Evolutionary conservation across 208 protist genomes (phyloP), one percentile per base, ranked within the genome.

Genomic region (Acanthamoeba sp.): DNA sequence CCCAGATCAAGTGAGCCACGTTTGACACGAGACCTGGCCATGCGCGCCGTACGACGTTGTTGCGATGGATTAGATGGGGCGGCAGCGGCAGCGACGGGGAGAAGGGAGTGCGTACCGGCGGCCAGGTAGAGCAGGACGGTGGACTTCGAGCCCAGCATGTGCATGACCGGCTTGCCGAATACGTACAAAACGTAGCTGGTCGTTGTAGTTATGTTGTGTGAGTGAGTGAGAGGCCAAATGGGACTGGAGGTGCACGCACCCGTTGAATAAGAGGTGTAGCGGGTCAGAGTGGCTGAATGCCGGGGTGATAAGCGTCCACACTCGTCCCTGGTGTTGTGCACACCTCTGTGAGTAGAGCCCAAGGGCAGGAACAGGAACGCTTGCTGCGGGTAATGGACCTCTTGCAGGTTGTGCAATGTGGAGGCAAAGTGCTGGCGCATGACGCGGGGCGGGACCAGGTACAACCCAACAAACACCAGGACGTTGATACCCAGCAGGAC

Each of bases 101-200:
- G 62, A 71, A 71, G 24, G n/a, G n/a, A n/a, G n/a, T n/a, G n/a
- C 34, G 76, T 85, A 85, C 76, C 76, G 10, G 76, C 76, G 45
- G 76, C 42, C 38, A 85, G 76, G 45, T 85, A 85, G 76, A 85
- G 42, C 16, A 85, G 5, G 9, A 57, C 14, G 45, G n/a, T 38
- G 76, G 42, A 42, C 57, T 1, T 6, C 0, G 76, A 42, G 6
- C 76, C 76, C 22, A 85, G 76, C 14, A 57, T 42, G 12, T 2
- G 20, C 76, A 85, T 85, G 42, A 85, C 76, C 1, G 55, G 42
- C 42, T 38, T 27, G 14, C 76, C 76, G 4, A 85, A 27, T 5
- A 85, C 9, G 5, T 22, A 85, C 76, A 85, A 4, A 9, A 42
- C 76, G 24, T 59, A 36, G 20, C 76, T 85, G 45, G 1, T 10